These are phyloP conservation scores for Cystobasidium slooffiae DNA, from an alignment of 1,284 basidiomycete species.

Conservation along the genomic window DNA sequence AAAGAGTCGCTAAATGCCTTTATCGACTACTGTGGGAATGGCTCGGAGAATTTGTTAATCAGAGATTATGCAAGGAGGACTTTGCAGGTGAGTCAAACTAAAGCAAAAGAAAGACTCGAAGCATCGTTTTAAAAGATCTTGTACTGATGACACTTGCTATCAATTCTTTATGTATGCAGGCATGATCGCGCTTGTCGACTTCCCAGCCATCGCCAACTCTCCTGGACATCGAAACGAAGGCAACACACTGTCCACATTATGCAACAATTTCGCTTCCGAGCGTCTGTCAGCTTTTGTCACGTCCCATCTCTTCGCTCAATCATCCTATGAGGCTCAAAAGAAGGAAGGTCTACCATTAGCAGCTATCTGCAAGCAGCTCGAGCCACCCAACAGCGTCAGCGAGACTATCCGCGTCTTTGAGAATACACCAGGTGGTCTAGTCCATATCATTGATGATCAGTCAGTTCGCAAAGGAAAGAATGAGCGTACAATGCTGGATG, in stretches of 20 bases:
- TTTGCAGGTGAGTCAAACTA: slow-evolving; percentile 64
- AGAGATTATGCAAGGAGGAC: slow-evolving; percentile 87
- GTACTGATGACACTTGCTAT: not conserved
- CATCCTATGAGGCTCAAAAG: slow-evolving; percentile 57
- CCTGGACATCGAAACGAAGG: slow-evolving; percentile 65
- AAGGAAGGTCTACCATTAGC: slow-evolving; percentile 15
- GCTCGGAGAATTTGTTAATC: slow-evolving; percentile 95
- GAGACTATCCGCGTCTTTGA: slow-evolving; percentile 87
- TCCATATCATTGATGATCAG: slow-evolving; percentile 98
- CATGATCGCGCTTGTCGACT: slow-evolving; percentile 93
- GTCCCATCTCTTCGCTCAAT: slow-evolving; percentile 73
- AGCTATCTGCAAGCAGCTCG: slow-evolving; percentile 20
- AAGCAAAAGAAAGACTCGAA: not conserved
- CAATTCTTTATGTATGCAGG: slow-evolving; percentile 80
- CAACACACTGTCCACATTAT: slow-evolving; percentile 94
- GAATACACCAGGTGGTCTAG: slow-evolving; percentile 84
- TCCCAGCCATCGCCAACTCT: slow-evolving; percentile 85
- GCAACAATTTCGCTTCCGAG: slow-evolving; percentile 94
- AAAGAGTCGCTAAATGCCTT: slow-evolving; percentile 88
- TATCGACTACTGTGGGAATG: slow-evolving; percentile 95
- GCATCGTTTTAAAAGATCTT: not conserved
- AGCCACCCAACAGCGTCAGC: slow-evolving; percentile 58
- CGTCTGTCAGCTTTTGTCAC: slow-evolving; percentile 83
- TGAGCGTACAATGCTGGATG: slow-evolving; percentile 90
- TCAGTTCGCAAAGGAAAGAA: slow-evolving; percentile 85